Conservation (phyloP, 352 stramenopile genomes). For the Hyaloperonospora brassicae region DNA sequence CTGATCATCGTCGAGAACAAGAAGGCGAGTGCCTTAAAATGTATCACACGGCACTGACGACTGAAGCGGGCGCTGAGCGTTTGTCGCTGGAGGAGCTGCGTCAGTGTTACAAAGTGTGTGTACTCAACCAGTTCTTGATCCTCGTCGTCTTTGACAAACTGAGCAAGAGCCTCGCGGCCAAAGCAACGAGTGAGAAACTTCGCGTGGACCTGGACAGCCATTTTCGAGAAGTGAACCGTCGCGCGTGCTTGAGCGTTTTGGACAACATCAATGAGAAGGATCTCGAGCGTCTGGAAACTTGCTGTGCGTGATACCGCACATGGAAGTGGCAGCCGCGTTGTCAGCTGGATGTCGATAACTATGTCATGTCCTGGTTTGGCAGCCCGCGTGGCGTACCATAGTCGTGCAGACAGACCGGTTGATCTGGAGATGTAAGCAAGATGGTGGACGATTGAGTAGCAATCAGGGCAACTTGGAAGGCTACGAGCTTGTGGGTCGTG, state of each 20-base stretch:
- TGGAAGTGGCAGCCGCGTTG: no score
- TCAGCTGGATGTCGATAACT: no score
- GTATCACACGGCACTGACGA: slow-evolving; percentile 33
- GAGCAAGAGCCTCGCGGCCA: slow-evolving; percentile 69
- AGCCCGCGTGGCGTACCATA: no score
- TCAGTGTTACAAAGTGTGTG: slow-evolving; percentile 49
- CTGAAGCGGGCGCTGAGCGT: slow-evolving; percentile 13
- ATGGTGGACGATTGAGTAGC: no score
- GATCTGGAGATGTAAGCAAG: no score
- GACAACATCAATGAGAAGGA: slow-evolving; percentile 41
- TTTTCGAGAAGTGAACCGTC: slow-evolving; percentile 63
- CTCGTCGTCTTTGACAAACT: slow-evolving; percentile 72
- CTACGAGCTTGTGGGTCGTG: no score
- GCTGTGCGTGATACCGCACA: slow-evolving; percentile 8
- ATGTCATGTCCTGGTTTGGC: no score
- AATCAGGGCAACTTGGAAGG: no score
- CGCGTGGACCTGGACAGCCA: slow-evolving; percentile 49
- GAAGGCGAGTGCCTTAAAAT: slow-evolving; percentile 34
- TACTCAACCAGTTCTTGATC: slow-evolving; percentile 79
- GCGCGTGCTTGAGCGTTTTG: slow-evolving; percentile 54
- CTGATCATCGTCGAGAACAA: slow-evolving; percentile 31
- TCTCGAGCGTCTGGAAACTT: slow-evolving; percentile 15
- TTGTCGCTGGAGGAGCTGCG: slow-evolving; percentile 37
- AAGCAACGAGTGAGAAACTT: slow-evolving; percentile 59
- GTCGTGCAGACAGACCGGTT: no score